These are phyloP conservation scores for Quercus ilex DNA, from an alignment of 306 rosid genomes.

Conservation along the genomic window DNA sequence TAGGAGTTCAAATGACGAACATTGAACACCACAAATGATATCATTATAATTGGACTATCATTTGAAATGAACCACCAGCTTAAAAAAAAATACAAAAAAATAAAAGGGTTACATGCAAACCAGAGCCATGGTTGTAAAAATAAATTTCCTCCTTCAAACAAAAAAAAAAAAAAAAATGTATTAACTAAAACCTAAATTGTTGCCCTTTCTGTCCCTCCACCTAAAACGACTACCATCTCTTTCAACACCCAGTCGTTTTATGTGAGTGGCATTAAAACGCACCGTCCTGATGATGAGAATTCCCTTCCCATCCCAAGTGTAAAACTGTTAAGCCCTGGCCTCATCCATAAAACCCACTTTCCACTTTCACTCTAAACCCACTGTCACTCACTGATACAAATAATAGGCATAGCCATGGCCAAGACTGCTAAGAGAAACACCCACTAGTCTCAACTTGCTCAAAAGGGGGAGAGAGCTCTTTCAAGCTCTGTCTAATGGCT, in stretches of 20 bases:
- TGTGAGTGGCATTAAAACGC: no score
- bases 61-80: no score
- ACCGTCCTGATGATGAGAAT: no score
- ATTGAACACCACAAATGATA: no score
- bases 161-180: no score
- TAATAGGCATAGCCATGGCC: slow-evolving; percentile 22
- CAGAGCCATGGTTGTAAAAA: no score
- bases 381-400: not conserved
- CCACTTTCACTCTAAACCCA: slow-evolving; percentile 27
- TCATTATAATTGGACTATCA: no score
- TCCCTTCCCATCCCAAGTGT: not conserved
- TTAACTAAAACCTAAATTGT: no score
- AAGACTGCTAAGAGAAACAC: slow-evolving; percentile 19
- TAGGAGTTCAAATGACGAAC: no score
- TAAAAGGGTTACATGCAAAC: no score
- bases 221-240: not conserved
- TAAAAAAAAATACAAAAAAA: no score
- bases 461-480: not conserved
- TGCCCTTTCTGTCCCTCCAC: not conserved
- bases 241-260: not conserved
- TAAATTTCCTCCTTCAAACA: no score
- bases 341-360: slow-evolving; percentile 15
- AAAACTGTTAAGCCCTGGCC: not conserved
- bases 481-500: slow-evolving; percentile 45
- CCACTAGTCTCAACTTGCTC: slow-evolving; percentile 13